Conservation (phyloP, 768 basidiomycete genomes). For the Suillus sp. region DNA sequence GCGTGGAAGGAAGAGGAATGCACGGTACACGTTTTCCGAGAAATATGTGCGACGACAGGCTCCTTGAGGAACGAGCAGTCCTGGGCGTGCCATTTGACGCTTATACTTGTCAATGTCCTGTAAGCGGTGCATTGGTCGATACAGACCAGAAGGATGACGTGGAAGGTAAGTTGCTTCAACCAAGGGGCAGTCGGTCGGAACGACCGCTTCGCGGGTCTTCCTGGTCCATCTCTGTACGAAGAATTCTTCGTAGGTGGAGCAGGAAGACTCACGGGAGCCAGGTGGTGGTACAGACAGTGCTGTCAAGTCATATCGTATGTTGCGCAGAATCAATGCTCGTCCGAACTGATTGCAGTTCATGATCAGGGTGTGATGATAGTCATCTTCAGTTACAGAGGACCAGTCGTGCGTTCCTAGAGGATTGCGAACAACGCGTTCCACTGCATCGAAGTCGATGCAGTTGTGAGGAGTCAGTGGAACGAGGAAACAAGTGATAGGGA, state of each 20-base stretch:
- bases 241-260: slow-evolving; percentile 59
- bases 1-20: slow-evolving; percentile 63
- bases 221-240: slow-evolving; percentile 57
- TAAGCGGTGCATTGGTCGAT: slow-evolving; percentile 34
- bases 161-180: slow-evolving; percentile 54
- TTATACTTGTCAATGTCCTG: slow-evolving; percentile 31
- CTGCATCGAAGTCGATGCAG: slow-evolving; percentile 59
- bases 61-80: slow-evolving; percentile 42
- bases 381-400: slow-evolving; percentile 49
- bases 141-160: slow-evolving; percentile 44
- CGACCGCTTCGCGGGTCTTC: slow-evolving; percentile 42
- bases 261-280: slow-evolving; percentile 51
- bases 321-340: slow-evolving; percentile 54
- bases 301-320: slow-evolving; percentile 65
- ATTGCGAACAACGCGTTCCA: slow-evolving; percentile 50
- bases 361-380: slow-evolving; percentile 54
- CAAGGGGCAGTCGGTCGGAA: slow-evolving; percentile 62
- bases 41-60: slow-evolving; percentile 60
- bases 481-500: slow-evolving; percentile 60
- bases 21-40: slow-evolving; percentile 47
- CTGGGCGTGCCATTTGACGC: slow-evolving; percentile 27
- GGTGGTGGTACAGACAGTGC: slow-evolving; percentile 58
- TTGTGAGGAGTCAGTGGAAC: slow-evolving; percentile 57
- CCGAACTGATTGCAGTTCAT: slow-evolving; percentile 58
- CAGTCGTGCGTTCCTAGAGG: slow-evolving; percentile 59